These are phyloP conservation scores for Plantago elongata DNA, from an alignment of 257 asterid species.

Conservation along the genomic window DNA sequence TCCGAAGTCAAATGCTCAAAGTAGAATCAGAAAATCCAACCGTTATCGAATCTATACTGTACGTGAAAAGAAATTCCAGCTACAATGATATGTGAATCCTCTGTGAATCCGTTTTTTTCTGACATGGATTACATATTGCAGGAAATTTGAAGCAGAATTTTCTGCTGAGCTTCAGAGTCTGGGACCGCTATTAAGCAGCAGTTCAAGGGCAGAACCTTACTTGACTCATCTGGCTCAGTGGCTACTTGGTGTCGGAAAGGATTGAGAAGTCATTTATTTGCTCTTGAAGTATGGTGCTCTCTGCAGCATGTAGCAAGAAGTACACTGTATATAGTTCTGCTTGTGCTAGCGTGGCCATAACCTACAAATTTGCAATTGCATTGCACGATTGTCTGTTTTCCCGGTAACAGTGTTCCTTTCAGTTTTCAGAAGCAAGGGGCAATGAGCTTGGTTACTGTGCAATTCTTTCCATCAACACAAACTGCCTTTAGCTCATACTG, in stretches of 20 bases:
- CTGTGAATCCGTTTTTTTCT: slow-evolving; percentile 1
- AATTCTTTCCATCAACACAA: no score
- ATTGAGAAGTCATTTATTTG: slow-evolving; percentile 29
- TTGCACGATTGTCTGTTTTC: neutral
- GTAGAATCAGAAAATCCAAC: slow-evolving; percentile 55
- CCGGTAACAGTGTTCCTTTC: no score
- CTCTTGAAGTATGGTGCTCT: neutral
- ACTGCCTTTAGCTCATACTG: no score
- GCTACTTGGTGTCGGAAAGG: slow-evolving; percentile 94
- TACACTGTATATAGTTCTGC: neutral
- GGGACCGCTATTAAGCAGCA: slow-evolving; percentile 87
- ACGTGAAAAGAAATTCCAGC: slow-evolving; percentile 25
- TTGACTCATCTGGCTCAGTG: slow-evolving; percentile 94
- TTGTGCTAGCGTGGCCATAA: neutral
- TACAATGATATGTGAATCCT: neutral
- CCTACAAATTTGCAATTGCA: neutral
- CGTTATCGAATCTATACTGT: slow-evolving; percentile 67
- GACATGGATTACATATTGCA: slow-evolving; percentile 29
- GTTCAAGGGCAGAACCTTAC: slow-evolving; percentile 88
- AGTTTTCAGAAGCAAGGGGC: no score
- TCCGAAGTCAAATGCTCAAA: slow-evolving; percentile 48
- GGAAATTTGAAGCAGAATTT: slow-evolving; percentile 87
- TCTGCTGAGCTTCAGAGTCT: slow-evolving; percentile 65
- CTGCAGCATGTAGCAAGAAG: slow-evolving; percentile 5
- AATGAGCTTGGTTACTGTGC: neutral